Conservation (phyloP, 306 rosid species). For the Quercus agrifolia region DNA sequence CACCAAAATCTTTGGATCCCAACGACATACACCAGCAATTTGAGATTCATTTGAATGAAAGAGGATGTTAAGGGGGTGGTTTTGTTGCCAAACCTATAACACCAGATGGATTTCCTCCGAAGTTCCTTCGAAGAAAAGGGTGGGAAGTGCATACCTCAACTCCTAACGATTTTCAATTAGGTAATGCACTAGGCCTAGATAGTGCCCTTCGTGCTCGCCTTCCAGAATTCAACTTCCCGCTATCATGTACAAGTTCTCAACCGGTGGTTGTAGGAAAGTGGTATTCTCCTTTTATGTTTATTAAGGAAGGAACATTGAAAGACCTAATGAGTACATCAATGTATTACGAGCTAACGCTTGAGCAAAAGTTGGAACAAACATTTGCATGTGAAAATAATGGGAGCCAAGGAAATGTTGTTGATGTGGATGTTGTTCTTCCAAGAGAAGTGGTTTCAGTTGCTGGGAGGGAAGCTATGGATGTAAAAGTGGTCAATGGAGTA, state of each 20-base stretch:
- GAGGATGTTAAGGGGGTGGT: conserved; percentile 26
- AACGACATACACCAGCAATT: no score
- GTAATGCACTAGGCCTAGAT: conserved; percentile 48
- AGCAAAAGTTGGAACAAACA: conserved; percentile 32
- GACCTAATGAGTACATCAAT: conserved; percentile 31
- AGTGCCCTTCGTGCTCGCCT: conserved; percentile 14
- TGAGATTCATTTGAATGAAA: neutral
- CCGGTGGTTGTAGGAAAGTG: conserved; percentile 11
- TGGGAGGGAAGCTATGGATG: no score
- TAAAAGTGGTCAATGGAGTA: conserved; percentile 28
- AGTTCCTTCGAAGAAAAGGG: conserved; percentile 34
- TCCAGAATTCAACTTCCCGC: conserved; percentile 21
- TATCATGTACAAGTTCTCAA: conserved; percentile 12
- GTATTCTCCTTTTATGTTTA: no score
- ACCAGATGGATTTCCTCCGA: conserved; percentile 48
- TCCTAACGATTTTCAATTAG: conserved; percentile 24
- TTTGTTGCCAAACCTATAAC: conserved; percentile 51
- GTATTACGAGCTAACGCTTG: conserved; percentile 35
- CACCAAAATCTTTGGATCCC: neutral
- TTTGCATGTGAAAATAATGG: conserved; percentile 27
- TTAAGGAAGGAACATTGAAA: conserved; percentile 46
- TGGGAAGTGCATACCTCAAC: conserved; percentile 37
- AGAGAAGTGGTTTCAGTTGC: no score
- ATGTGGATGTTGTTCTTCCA: neutral
- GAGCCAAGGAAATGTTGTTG: conserved; percentile 3